A percentile compares a stretch with the other conserved stretches of the same genome.
Evolutionary conservation across 1,284 basidiomycete species (phyloP).

Genomic region (Moesziomyces globuligerus): DNA sequence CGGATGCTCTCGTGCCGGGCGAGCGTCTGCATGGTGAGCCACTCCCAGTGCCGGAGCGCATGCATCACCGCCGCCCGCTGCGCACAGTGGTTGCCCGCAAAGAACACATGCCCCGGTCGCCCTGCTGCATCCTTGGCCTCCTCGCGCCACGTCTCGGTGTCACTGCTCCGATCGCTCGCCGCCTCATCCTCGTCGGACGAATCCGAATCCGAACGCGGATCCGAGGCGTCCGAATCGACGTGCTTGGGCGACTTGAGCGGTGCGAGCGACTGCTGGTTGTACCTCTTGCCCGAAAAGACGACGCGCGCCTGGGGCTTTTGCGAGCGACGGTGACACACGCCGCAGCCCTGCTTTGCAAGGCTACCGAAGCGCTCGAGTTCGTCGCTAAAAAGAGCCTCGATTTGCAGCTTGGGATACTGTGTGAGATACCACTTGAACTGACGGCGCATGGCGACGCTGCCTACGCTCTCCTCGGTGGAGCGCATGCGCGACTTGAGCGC

Average conservation of each 20-base stretch:
- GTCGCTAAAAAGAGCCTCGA: constrained; percentile 27
- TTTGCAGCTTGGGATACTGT: constrained; percentile 32
- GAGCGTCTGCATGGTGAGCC: constrained; percentile 36
- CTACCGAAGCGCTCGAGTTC: constrained; percentile 29
- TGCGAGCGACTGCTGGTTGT: constrained; percentile 35
- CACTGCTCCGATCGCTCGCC: constrained; percentile 14
- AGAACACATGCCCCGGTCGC: constrained; percentile 20
- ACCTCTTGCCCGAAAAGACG: constrained; percentile 24
- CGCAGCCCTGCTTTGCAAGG: constrained; percentile 36
- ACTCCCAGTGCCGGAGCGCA: constrained; percentile 50
- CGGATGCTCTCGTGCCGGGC: constrained; percentile 29
- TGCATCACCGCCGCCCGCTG: constrained; percentile 35
- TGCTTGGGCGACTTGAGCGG: constrained; percentile 5
- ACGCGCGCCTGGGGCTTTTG: constrained; percentile 32
- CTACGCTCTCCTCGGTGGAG: constrained; percentile 35
- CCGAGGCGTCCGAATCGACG: neutral
- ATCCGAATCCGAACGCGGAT: neutral
- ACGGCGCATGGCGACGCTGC: constrained; percentile 32
- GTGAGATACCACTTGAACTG: constrained; percentile 53
- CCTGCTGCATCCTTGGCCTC: constrained; percentile 3
- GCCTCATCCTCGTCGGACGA: constrained; percentile 2
- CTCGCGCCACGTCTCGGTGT: constrained; percentile 34
- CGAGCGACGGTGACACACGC: constrained; percentile 34
- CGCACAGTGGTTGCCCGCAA: constrained; percentile 35
- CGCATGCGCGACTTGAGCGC: constrained; percentile 24